Evolutionary conservation across 192 early-diverging fungal genomes (phyloP), one percentile per base, ranked within the genome.

Genomic region (Oehlia diaphana): DNA sequence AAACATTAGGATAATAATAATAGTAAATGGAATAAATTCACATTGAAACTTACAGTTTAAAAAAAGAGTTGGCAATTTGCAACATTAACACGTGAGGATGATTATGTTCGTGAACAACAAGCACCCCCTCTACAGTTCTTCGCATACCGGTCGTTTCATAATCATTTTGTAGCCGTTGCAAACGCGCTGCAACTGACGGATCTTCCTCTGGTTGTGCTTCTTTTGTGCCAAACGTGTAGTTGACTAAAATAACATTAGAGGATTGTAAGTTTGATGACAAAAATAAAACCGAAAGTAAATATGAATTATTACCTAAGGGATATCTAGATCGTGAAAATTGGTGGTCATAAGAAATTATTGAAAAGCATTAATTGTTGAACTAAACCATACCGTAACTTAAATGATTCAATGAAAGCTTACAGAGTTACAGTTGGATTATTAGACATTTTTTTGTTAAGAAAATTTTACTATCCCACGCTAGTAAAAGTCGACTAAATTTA

Each of bases 1-100:
- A 14, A 39, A 39, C 16, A 39, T 14, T 6, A 39, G 31, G 44
- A n/a, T 31, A 70, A 23, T 39, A 14, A 44, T n/a, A 70, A 58
- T n/a, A 21, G 19, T 39, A 44, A 31, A 39, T 44, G 31, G 33
- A 67, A 26, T 13, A 64, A 64, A 64, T 70, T 23, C 10, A 72
- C 31, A 0, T 49, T 33, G 19, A 26, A 47, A 66, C 88, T 80
- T 81, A 93, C 92, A 95, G 81, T 82, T 92, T 92, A 81, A 93
- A 94, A 81, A 92, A 94, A 0, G 86, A 83, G 80, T 92, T 91
- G 37, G 89, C 91, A 73, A 92, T 92, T 79, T 93, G 91, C 49
- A 95, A 79, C 89, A 95, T 89, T 14, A 95, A 83, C 10, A 95
- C 92, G 75, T 94, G 93, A 14, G 94, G 94, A 83, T 93, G 92